These are phyloP conservation scores for Vitellaria paradoxa DNA, from an alignment of 179 eudicot genomes.

Conservation along the genomic window DNA sequence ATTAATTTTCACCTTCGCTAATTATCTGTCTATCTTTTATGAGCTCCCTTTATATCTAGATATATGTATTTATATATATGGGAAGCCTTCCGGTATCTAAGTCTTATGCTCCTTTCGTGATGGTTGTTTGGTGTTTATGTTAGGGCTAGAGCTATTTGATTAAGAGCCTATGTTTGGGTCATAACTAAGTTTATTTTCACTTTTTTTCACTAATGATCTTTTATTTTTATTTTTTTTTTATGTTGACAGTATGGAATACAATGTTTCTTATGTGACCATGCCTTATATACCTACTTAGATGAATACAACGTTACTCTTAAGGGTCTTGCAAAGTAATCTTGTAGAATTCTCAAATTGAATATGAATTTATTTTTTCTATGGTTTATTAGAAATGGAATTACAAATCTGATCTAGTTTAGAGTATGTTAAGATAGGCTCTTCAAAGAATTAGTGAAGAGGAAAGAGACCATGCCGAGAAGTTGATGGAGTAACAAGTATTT, in stretches of 20 bases:
- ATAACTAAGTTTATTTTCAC: too few relatives aligned
- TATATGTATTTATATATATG: too few relatives aligned
- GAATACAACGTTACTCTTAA: slow-evolving; percentile 89
- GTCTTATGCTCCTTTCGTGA: too few relatives aligned
- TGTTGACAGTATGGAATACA: slow-evolving; percentile 82
- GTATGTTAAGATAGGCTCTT: slow-evolving; percentile 44
- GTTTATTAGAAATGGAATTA: background rate
- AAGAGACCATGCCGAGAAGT: slow-evolving; percentile 77
- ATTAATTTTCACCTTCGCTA: background rate
- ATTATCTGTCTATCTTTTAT: too few relatives aligned
- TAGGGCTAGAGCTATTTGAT: too few relatives aligned
- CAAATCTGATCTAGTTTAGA: background rate
- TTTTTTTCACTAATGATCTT: background rate
- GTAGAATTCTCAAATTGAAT: background rate
- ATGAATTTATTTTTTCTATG: background rate
- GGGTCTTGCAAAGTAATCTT: slow-evolving; percentile 83
- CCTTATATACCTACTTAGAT: slow-evolving; percentile 91
- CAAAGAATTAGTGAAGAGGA: slow-evolving; percentile 85
- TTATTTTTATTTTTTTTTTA: background rate
- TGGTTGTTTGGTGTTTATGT: too few relatives aligned
- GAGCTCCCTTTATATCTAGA: too few relatives aligned
- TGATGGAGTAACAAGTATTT: slow-evolving; percentile 79
- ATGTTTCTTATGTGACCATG: slow-evolving; percentile 86
- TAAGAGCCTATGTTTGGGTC: too few relatives aligned
- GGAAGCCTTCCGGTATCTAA: too few relatives aligned